These are phyloP conservation scores for Exophiala spinifera DNA, from an alignment of 2,329 filamentous ascomycete genomes.

Conservation along the genomic window DNA sequence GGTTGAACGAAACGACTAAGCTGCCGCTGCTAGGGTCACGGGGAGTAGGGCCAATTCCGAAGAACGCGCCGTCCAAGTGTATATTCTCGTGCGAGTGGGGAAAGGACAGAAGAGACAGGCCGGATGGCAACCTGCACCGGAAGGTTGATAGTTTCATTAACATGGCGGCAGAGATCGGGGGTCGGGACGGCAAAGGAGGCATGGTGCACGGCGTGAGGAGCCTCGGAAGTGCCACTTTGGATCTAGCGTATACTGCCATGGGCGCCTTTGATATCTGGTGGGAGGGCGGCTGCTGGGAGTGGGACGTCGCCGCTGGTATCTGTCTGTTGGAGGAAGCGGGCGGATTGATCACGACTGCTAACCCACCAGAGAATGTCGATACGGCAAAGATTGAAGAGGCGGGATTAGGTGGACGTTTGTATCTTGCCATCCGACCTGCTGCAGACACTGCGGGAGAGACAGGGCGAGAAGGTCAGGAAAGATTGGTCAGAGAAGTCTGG, in stretches of 20 bases:
- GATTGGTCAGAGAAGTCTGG: conserved; percentile 71
- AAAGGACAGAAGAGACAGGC: conserved; percentile 66
- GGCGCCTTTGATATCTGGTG: conserved; percentile 78
- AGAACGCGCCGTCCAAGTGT: conserved; percentile 64
- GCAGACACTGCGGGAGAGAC: conserved; percentile 61
- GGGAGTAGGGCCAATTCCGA: conserved; percentile 60
- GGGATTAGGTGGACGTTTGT: conserved; percentile 64
- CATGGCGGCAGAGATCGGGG: conserved; percentile 66
- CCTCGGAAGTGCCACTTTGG: conserved; percentile 69
- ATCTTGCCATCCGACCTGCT: conserved; percentile 69
- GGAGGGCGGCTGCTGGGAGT: conserved; percentile 80
- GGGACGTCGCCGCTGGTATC: conserved; percentile 75
- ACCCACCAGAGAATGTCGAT: conserved; percentile 60
- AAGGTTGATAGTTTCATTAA: conserved; percentile 75
- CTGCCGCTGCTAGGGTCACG: conserved; percentile 58
- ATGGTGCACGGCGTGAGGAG: conserved; percentile 77
- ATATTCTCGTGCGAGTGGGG: conserved; percentile 77
- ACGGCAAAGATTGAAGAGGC: conserved; percentile 50
- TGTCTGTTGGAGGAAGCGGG: conserved; percentile 71
- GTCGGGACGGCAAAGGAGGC: conserved; percentile 63
- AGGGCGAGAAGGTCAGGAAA: conserved; percentile 64
- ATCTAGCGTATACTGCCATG: conserved; percentile 72
- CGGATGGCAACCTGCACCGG: conserved; percentile 65
- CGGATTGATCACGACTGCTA: conserved; percentile 70
- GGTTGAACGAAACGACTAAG: conserved; percentile 61